These are phyloP conservation scores for Carallia brachiata DNA, from an alignment of 345 rosid species.

Conservation along the genomic window DNA sequence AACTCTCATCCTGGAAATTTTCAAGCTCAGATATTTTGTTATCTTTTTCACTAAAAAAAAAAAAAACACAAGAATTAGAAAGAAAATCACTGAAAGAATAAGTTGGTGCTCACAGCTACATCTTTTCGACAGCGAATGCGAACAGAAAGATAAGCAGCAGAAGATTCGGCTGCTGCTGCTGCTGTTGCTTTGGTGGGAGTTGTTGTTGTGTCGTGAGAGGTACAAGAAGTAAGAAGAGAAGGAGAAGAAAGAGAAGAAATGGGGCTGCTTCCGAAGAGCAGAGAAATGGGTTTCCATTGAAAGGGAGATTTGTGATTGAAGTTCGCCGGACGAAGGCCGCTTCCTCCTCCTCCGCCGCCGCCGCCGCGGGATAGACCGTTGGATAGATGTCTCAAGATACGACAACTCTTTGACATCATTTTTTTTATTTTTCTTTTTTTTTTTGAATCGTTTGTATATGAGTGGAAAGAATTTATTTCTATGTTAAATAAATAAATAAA, in stretches of 20 bases:
- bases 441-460: too few species aligned
- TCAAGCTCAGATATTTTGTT: not conserved
- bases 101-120: slow-evolving; percentile 38
- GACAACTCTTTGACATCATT: slow-evolving; percentile 26
- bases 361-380: slow-evolving; percentile 41
- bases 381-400: slow-evolving; percentile 63
- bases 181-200: not conserved
- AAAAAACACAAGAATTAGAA: not conserved
- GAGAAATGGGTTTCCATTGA: slow-evolving; percentile 11
- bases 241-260: slow-evolving; percentile 22
- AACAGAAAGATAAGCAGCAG: slow-evolving; percentile 56
- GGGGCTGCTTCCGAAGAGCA: slow-evolving; percentile 16
- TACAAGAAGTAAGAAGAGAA: slow-evolving; percentile 11
- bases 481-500: too few species aligned
- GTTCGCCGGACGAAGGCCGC: slow-evolving; percentile 11
- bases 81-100: slow-evolving; percentile 4
- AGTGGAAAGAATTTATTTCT: too few species aligned
- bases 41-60: not conserved
- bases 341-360: not conserved
- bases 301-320: not conserved
- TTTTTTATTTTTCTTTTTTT: not conserved
- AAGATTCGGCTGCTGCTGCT: not conserved
- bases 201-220: slow-evolving; percentile 4
- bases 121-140: slow-evolving; percentile 59
- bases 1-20: too few species aligned